Conservation (phyloP, 345 rosid species). For the Euclidium syriacum region DNA sequence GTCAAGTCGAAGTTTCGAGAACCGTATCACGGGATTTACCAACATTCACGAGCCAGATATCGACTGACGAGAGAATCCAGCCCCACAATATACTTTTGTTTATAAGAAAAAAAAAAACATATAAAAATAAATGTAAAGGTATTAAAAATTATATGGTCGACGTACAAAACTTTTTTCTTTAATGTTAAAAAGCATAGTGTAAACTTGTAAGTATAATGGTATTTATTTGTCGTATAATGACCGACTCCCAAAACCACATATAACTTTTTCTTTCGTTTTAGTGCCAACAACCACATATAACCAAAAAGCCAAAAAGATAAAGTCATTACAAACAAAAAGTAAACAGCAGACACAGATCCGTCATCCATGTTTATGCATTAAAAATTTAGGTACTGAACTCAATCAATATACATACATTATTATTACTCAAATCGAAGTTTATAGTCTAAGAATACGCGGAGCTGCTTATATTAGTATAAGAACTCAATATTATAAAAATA, state of each 20-base stretch:
- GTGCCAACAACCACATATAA: constrained; percentile 21
- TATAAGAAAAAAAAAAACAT: neutral
- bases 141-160: constrained; percentile 13
- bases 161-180: no score
- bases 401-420: neutral
- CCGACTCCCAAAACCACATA: constrained; percentile 23
- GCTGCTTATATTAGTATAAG: neutral
- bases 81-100: neutral
- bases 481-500: no score
- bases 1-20: constrained; percentile 19
- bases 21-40: constrained; percentile 25
- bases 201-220: constrained; percentile 15
- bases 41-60: constrained; percentile 23
- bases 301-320: constrained; percentile 10
- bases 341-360: constrained; percentile 4
- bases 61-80: constrained; percentile 8
- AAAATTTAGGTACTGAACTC: neutral
- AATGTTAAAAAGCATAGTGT: constrained; percentile 10
- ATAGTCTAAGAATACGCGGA: neutral
- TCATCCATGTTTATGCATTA: neutral
- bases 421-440: neutral
- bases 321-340: constrained; percentile 11
- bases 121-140: neutral
- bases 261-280: neutral
- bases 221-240: constrained; percentile 16